phyloP scores from a whole-genome alignment of 441 rosid genomes.

The Bruguiera hainesii region DNA sequence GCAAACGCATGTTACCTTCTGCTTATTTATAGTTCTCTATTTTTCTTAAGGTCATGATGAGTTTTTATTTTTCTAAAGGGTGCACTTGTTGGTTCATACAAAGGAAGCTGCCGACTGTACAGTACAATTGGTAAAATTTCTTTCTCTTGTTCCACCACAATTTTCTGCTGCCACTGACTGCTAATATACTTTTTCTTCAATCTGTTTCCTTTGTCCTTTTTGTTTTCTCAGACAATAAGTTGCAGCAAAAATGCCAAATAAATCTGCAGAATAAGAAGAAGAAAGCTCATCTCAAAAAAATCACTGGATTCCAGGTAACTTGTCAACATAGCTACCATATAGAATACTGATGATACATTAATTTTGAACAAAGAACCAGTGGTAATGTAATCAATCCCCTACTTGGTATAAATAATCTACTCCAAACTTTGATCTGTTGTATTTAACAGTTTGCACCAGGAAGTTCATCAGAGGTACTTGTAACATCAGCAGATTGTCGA shows the following conservation, averaged over 20 bases:
- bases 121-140: conserved; percentile 55
- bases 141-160: background rate
- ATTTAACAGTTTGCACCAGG: conserved; percentile 78
- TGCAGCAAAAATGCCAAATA: conserved; percentile 72
- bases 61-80: conserved; percentile 58
- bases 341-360: background rate
- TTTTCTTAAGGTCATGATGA: conserved; percentile 15
- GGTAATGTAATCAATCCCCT: background rate
- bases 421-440: conserved; percentile 26
- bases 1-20: conserved; percentile 3
- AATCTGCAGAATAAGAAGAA: conserved; percentile 90
- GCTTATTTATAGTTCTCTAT: conserved; percentile 4
- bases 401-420: conserved; percentile 19
- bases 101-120: conserved; percentile 87
- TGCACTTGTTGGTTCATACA: conserved; percentile 90
- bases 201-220: conserved; percentile 2
- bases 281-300: conserved; percentile 87
- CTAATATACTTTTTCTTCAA: conserved; percentile 9
- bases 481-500: conserved; percentile 96
- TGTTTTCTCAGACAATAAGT: conserved; percentile 66
- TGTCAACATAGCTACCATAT: background rate
- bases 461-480: conserved; percentile 74
- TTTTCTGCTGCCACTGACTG: conserved; percentile 4
- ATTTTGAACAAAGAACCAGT: background rate
- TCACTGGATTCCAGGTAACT: conserved; percentile 97